Evolutionary conservation across 129 eudicot species (phyloP), one percentile per base, ranked within the genome.

Genomic region (Helianthus tuberosus): DNA sequence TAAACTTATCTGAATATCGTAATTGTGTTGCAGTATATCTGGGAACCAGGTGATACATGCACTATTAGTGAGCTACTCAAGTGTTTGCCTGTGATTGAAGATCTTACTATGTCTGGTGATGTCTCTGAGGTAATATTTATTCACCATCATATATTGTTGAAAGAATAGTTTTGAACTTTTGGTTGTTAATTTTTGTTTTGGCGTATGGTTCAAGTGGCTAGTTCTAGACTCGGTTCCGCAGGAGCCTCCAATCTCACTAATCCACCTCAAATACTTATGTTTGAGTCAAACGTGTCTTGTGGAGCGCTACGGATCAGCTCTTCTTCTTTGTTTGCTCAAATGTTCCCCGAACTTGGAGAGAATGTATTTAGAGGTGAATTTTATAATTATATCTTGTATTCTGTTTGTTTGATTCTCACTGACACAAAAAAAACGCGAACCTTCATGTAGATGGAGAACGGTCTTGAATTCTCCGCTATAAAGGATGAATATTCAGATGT

Each of bases 221-320:
- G 10, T n/a, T 53, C 11, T 15, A 53, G 27, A 53, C 23, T 53
- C 11, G 17, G 60, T 5, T 53, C 29, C 3, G 17, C 25, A 53
- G 16, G 60, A 53, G 60, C 46, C 1, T 41, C 46, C 46, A 41
- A 41, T 8, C 46, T 41, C 46, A 41, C 20, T 7, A 53, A 16
- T 14, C 60, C 60, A 53, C 60, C 60, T 53, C 60, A 53, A 53
- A 53, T 53, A 53, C 60, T 53, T 53, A n/a, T 53, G 11, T 15
- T 8, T 53, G 1, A 20, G 8, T n/a, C 25, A 16, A n/a, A n/a
- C 6, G 60, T 15, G 60, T 53, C 9, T 53, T 53, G 8, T 5
- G 16, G 27, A 15, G 3, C 10, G 8, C 25, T 53, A 15, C 17
- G 60, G 25, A 53, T 16, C 15, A 6, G 8, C 60, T 53, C 15